Evolutionary conservation across 75 land plant species (phyloP).

Genomic region (Cryptomeria japonica): DNA sequence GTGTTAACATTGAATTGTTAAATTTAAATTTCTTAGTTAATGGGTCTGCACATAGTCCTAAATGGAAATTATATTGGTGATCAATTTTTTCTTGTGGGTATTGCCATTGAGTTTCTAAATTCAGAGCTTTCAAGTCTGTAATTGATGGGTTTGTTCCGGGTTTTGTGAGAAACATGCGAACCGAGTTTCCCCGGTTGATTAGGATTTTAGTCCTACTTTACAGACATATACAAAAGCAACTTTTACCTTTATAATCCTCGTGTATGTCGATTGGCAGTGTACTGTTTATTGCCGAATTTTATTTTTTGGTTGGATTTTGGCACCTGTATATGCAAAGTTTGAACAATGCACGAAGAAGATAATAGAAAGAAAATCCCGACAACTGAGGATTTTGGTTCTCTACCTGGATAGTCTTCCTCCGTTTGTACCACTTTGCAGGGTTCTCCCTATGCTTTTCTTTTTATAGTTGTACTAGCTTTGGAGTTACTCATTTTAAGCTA

Average conservation of each 20-base stretch:
- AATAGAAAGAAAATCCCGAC: background rate
- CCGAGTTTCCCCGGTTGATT: background rate
- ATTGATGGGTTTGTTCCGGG: background rate
- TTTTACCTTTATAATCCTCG: background rate
- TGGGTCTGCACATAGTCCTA: background rate
- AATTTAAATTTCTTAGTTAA: background rate
- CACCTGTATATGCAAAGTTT: background rate
- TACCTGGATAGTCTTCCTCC: too few species aligned
- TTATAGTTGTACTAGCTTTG: too few species aligned
- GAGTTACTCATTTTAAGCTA: too few species aligned
- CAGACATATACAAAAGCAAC: background rate
- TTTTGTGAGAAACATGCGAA: background rate
- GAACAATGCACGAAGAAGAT: background rate
- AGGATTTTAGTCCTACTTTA: background rate
- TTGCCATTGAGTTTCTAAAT: background rate
- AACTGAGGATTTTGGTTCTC: too few species aligned
- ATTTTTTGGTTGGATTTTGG: too few species aligned
- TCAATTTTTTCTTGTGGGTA: background rate
- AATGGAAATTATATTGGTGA: background rate
- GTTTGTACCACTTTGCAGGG: too few species aligned
- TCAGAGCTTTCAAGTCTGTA: background rate
- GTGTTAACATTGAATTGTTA: background rate
- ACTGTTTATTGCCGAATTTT: background rate
- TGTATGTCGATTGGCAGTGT: background rate
- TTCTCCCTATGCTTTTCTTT: too few species aligned